Conservation (phyloP, 108 stramenopile species). For the Discostella stelligeroides region DNA sequence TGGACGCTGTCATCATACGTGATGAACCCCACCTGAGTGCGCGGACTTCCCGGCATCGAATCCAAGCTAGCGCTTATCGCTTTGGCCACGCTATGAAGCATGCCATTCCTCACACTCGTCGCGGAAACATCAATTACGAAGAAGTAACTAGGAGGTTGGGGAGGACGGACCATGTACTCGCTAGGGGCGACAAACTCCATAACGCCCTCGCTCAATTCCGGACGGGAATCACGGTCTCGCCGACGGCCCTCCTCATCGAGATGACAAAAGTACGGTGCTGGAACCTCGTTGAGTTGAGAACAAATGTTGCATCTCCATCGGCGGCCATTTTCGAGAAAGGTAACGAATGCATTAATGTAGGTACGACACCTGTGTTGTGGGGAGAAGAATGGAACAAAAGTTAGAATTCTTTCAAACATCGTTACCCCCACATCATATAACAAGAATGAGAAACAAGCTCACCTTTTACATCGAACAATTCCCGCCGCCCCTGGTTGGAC, state of each 20-base stretch:
- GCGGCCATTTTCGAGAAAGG: constrained; percentile 95
- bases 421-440: neutral
- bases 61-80: constrained; percentile 89
- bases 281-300: constrained; percentile 90
- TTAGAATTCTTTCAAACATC: neutral
- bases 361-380: constrained; percentile 79
- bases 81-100: constrained; percentile 78
- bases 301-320: constrained; percentile 99
- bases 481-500: constrained; percentile 95
- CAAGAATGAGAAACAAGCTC: constrained; percentile 1
- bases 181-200: constrained; percentile 94
- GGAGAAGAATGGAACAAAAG: neutral
- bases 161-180: constrained; percentile 99
- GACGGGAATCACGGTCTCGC: constrained; percentile 86
- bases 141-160: constrained; percentile 96
- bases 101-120: constrained; percentile 84
- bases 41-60: constrained; percentile 83
- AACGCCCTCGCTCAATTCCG: constrained; percentile 87
- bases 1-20: constrained; percentile 95
- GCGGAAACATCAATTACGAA: constrained; percentile 96
- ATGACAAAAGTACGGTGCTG: constrained; percentile 95
- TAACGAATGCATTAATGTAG: constrained; percentile 98
- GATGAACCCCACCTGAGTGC: constrained; percentile 93
- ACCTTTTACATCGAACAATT: constrained; percentile 95
- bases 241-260: constrained; percentile 91